A percentile compares a stretch with the other conserved stretches of the same genome.
These are phyloP conservation scores for Powellomyces hirtus DNA, from an alignment of 192 early-diverging fungal genomes.

Conservation along the genomic window DNA sequence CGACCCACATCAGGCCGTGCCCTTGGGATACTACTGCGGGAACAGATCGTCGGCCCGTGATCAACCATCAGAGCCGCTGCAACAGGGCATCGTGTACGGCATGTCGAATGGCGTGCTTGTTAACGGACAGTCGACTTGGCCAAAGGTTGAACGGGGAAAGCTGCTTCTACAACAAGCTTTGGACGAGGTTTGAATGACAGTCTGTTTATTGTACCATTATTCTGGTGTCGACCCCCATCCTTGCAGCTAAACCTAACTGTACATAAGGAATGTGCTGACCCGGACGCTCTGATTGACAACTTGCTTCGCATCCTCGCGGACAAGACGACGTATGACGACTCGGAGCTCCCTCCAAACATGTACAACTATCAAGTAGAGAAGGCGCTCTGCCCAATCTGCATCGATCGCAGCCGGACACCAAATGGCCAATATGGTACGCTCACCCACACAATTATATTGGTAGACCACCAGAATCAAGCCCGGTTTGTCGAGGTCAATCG, in stretches of 20 bases:
- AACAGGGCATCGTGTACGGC: slow-evolving; percentile 25
- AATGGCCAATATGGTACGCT: slow-evolving; percentile 35
- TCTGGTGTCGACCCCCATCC: too few species aligned
- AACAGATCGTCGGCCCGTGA: slow-evolving; percentile 19
- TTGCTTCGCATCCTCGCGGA: slow-evolving; percentile 10
- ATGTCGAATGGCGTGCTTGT: slow-evolving; percentile 35
- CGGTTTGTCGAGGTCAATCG: slow-evolving; percentile 24
- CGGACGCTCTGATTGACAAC: neutral
- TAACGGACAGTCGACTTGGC: slow-evolving; percentile 24
- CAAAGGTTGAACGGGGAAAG: slow-evolving; percentile 29
- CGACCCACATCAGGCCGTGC: neutral
- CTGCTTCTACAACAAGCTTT: slow-evolving; percentile 7
- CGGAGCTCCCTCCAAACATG: slow-evolving; percentile 17
- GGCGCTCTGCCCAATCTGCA: slow-evolving; percentile 36
- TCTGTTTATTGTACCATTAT: too few species aligned
- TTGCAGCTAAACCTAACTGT: too few species aligned
- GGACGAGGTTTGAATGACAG: too few species aligned
- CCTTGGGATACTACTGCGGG: slow-evolving; percentile 29
- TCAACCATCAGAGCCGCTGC: neutral
- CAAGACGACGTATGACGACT: slow-evolving; percentile 3
- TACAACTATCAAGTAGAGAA: slow-evolving; percentile 20
- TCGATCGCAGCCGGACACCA: slow-evolving; percentile 21
- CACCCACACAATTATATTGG: slow-evolving; percentile 39
- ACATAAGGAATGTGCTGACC: too few species aligned
- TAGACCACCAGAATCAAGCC: slow-evolving; percentile 13